Evolutionary conservation across 257 asterid species (phyloP), one percentile per base, ranked within the genome.

Genomic region (Dorcoceras hygrometricum): DNA sequence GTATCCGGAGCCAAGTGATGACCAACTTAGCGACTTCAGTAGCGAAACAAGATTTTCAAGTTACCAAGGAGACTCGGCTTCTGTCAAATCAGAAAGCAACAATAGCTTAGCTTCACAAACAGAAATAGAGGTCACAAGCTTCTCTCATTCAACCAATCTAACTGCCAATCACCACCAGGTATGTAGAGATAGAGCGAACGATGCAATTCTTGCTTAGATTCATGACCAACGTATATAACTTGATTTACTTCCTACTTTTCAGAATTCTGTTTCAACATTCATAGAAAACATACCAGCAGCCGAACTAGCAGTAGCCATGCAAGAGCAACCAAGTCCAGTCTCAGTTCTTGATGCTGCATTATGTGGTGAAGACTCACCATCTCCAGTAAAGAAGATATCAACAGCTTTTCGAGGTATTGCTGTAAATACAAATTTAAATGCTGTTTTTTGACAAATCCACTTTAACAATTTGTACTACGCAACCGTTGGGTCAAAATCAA

Each of bases 281-380:
- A 69, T 39, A 61, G 86, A 85, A 75, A 71, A 71, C 78, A 66
- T 67, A 64, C 71, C 78, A 76, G 73, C 83, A 58, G 83, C 78
- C 56, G 84, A 83, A 71, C 77, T 73, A 34, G 76, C 70, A 27
- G 77, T 76, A 70, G 46, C 76, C 77, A 78, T 80, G 73, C 65
- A 69, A 51, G 99, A 94, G 79, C 97, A 87, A 68, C 99, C 99
- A 48, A 90, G 99, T 72, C 99, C 99, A 8, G 85, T 88, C 71
- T 90, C 99, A 46, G 97, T 94, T 69, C 96, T 94, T 61, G 95
- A 90, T 59, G 76, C 84, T 63, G 27, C 88, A 75, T 86, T 90
- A 76, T 87, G 80, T 61, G 55, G 78, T 53, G 97, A 94, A 78
- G 99, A 87, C 67, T 78, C 91, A 77, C 95, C 93, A 56, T 90